Percentiles rank a stretch among this genome's conserved stretches.
These are phyloP conservation scores for Tetracladium marchalianum DNA, from an alignment of 495 filamentous ascomycete species.

Conservation along the genomic window DNA sequence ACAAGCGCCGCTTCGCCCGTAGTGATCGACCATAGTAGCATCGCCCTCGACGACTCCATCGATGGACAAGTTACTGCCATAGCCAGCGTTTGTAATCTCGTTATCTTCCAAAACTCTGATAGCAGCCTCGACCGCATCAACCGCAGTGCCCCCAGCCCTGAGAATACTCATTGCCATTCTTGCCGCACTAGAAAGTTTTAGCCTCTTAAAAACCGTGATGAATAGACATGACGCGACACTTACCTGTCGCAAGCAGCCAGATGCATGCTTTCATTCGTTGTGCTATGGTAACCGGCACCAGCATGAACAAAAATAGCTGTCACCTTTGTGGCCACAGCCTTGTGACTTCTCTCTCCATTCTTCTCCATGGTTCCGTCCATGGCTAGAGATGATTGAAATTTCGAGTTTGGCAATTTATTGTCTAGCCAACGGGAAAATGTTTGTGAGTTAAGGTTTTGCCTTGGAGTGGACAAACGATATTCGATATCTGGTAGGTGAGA, in stretches of 20 bases:
- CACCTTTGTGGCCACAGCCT: slow-evolving; percentile 16
- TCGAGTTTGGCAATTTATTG: not conserved
- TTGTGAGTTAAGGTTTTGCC: not conserved
- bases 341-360: slow-evolving; percentile 5
- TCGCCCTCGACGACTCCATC: slow-evolving; percentile 91
- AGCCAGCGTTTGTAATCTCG: slow-evolving; percentile 94
- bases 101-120: slow-evolving; percentile 80
- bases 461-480: slow-evolving; percentile 1
- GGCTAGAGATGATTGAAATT: not conserved
- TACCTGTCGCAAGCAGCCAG: slow-evolving; percentile 81
- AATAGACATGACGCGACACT: slow-evolving; percentile 25
- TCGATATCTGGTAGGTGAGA: not conserved
- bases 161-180: slow-evolving; percentile 70
- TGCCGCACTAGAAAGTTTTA: slow-evolving; percentile 50
- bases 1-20: slow-evolving; percentile 83
- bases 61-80: slow-evolving; percentile 86
- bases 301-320: slow-evolving; percentile 89
- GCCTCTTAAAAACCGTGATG: no score
- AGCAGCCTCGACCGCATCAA: slow-evolving; percentile 90
- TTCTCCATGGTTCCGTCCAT: slow-evolving; percentile 17
- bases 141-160: slow-evolving; percentile 62
- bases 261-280: slow-evolving; percentile 72
- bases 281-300: slow-evolving; percentile 89
- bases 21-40: slow-evolving; percentile 83
- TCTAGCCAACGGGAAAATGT: not conserved